phyloP scores from a whole-genome alignment of 202 grass and related monocot genomes.

The Hordeum pubiflorum region DNA sequence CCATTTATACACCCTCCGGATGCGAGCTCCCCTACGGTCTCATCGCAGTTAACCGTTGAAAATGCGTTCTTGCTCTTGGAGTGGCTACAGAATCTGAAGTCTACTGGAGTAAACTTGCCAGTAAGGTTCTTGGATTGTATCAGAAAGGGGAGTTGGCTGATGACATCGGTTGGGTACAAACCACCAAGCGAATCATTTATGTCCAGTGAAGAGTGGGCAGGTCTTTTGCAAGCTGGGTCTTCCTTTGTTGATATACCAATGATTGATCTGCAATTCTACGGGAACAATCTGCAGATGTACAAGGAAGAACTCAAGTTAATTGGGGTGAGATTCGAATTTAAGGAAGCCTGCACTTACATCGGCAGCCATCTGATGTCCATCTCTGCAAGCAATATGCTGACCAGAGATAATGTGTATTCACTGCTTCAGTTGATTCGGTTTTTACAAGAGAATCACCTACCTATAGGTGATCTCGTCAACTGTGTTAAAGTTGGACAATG shows the following conservation, averaged over 20 bases:
- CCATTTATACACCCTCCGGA: slow-evolving; percentile 33
- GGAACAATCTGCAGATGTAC: not conserved
- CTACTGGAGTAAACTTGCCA: not conserved
- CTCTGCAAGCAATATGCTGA: too few species aligned
- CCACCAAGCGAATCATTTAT: slow-evolving; percentile 41
- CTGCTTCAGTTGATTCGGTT: too few species aligned
- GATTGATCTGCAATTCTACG: slow-evolving; percentile 42
- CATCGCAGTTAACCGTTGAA: slow-evolving; percentile 21
- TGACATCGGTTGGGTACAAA: slow-evolving; percentile 37
- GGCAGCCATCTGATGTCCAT: not conserved
- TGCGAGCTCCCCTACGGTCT: slow-evolving; percentile 8
- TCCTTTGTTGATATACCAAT: slow-evolving; percentile 36
- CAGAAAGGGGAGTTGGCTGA: slow-evolving; percentile 41
- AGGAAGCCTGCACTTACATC: slow-evolving; percentile 19
- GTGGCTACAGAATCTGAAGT: slow-evolving; percentile 31
- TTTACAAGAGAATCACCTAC: too few species aligned
- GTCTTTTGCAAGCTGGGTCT: slow-evolving; percentile 14
- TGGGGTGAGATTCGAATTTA: slow-evolving; percentile 39
- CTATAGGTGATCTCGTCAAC: too few species aligned
- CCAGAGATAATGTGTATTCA: too few species aligned
- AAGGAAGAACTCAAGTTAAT: slow-evolving; percentile 29
- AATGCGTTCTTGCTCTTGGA: slow-evolving; percentile 34
- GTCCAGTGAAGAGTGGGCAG: not conserved
- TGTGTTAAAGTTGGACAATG: not conserved
- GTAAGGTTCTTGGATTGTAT: slow-evolving; percentile 26